phyloP scores from a whole-genome alignment of 768 basidiomycete genomes.

The Mycena floridula region DNA sequence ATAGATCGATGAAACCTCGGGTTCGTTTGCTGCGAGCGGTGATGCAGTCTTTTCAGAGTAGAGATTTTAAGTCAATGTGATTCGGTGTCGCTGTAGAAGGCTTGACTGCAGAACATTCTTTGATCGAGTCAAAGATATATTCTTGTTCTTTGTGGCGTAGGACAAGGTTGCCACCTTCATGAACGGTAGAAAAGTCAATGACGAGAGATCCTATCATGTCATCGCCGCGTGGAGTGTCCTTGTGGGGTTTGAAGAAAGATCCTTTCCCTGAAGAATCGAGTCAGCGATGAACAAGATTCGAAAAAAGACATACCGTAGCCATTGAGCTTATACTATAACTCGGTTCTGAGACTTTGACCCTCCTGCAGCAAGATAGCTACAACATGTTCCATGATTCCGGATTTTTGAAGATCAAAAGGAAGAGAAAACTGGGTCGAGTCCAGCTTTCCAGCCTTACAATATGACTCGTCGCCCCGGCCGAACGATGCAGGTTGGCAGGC shows the following conservation, averaged over 20 bases:
- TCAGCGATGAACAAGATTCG: not conserved
- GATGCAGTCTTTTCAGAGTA: slow-evolving; percentile 9
- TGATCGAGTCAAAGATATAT: slow-evolving; percentile 24
- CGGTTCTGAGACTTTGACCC: slow-evolving; percentile 5
- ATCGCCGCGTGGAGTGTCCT: slow-evolving; percentile 28
- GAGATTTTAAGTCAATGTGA: slow-evolving; percentile 37
- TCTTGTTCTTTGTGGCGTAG: slow-evolving; percentile 18
- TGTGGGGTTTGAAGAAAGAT: slow-evolving; percentile 33
- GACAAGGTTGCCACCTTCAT: slow-evolving; percentile 28
- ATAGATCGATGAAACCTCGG: too few relatives aligned
- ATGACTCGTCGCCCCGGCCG: too few relatives aligned
- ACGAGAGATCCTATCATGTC: slow-evolving; percentile 36
- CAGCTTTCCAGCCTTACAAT: too few relatives aligned
- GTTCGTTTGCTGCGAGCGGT: not conserved
- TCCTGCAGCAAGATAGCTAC: too few relatives aligned
- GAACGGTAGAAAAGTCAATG: slow-evolving; percentile 26
- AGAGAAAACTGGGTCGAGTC: too few relatives aligned
- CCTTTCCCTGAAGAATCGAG: slow-evolving; percentile 13
- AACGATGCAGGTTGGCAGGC: too few relatives aligned
- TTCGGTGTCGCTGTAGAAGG: slow-evolving; percentile 22
- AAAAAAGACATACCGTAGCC: slow-evolving; percentile 22
- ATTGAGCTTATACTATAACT: slow-evolving; percentile 33
- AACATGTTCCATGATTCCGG: too few relatives aligned
- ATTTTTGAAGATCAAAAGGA: too few relatives aligned
- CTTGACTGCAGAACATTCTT: slow-evolving; percentile 1